Evolutionary conservation across 78 protist genomes (phyloP), one percentile per base, ranked within the genome.

Genomic region (slime mould (Dictyostelium discoideum)): DNA sequence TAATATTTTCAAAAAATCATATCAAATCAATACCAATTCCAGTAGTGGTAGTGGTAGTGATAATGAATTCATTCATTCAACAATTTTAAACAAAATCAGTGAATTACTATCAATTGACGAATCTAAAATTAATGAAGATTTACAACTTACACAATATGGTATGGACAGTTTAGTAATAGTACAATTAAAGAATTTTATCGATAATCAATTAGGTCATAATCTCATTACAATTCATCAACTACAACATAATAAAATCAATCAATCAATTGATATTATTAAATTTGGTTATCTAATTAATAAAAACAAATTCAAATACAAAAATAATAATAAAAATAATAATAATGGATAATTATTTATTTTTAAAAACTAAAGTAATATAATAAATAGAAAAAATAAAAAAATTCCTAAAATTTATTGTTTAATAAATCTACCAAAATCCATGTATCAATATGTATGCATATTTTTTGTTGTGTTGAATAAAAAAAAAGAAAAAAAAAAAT

Each of bases 201-300:
- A 74, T 74, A 37, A 74, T 74, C 81, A 74, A 74, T 32, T 74
- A 11, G 39, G 50, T 10, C 81, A 74, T 32, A 37, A 74, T 74
- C 22, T 74, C 0, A 24, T 74, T 37, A 74, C 81, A n/a, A 74
- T 74, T 3, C 46, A 74, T 26, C 81, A 74, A 74, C 37, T 74
- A 37, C 81, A 74, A 74, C 29, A 74, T 29, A 74, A 74, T 74
- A 74, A 24, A 74, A 74, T 74, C 37, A 24, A 1, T 3, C 50
- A 74, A 74, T 74, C 81, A 74, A 74, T 74, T 29, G 44, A 74
- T 10, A 74, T 74, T 37, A 74, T 74, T 65, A 65, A 54, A 54
- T 54, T 16, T 54, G 65, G 65, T 16, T 42, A 42, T 42, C 46
- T 5, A 42, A 42, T 5, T 42, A 42, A 42, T 42, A 42, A 42